Evolutionary conservation across 129 eudicot genomes (phyloP).

Genomic region (Ambrosia artemisiifolia): DNA sequence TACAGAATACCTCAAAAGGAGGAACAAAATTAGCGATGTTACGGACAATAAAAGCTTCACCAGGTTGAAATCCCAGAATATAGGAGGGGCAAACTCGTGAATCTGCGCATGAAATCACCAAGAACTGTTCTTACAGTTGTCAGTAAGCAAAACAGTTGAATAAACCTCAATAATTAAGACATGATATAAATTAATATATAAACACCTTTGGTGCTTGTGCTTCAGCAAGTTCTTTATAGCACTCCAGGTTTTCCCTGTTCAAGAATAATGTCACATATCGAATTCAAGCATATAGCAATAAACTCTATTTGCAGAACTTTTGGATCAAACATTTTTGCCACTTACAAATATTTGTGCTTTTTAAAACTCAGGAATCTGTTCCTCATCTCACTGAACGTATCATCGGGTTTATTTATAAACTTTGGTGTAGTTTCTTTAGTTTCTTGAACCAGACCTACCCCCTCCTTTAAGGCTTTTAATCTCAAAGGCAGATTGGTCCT

Average conservation of each 20-base stretch:
- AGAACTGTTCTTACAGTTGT: constrained; percentile 63
- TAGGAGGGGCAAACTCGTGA: constrained; percentile 93
- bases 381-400: constrained; percentile 61
- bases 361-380: constrained; percentile 72
- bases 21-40: constrained; percentile 91
- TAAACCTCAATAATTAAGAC: background rate
- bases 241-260: constrained; percentile 66
- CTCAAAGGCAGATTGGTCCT: constrained; percentile 52
- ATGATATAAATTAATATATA: background rate
- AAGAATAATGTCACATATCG: constrained; percentile 13
- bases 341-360: constrained; percentile 79
- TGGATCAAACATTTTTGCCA: background rate
- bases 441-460: constrained; percentile 48
- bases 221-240: constrained; percentile 66
- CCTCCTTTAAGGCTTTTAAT: constrained; percentile 50
- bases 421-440: constrained; percentile 21
- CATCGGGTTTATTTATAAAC: constrained; percentile 24
- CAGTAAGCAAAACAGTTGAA: constrained; percentile 25
- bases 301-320: background rate
- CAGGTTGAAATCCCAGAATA: constrained; percentile 88
- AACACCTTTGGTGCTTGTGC: constrained; percentile 85
- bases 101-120: constrained; percentile 97
- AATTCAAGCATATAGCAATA: background rate
- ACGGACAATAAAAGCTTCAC: constrained; percentile 88
- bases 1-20: constrained; percentile 61